A percentile compares a stretch with the other conserved stretches of the same genome.
These are phyloP conservation scores for Logfia minima DNA, from an alignment of 129 eudicot genomes.

Conservation along the genomic window DNA sequence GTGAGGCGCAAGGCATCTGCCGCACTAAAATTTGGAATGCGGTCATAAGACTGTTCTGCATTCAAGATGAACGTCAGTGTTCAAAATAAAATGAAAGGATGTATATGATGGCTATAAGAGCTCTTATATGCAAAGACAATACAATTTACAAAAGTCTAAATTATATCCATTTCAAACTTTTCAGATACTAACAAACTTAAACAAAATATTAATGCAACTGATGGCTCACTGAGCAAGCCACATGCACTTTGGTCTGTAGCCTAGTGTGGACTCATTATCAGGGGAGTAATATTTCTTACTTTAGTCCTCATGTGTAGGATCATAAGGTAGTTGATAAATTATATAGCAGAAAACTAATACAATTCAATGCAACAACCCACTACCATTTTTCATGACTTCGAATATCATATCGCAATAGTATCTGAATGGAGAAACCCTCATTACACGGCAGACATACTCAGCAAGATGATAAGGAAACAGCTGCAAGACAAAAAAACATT, in stretches of 20 bases:
- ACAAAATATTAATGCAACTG: not conserved
- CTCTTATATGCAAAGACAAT: not conserved
- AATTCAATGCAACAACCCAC: conserved; percentile 11
- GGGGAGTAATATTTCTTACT: not conserved
- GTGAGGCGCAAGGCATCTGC: conserved; percentile 97
- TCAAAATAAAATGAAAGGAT: conserved; percentile 9
- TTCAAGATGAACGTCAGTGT: conserved; percentile 30
- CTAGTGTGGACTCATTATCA: not conserved
- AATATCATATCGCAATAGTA: conserved; percentile 94
- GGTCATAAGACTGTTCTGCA: conserved; percentile 99
- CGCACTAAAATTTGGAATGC: conserved; percentile 98
- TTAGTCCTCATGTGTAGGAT: not conserved
- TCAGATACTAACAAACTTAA: not conserved
- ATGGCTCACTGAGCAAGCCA: not conserved
- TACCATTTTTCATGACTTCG: conserved; percentile 99
- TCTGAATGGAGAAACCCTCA: conserved; percentile 96
- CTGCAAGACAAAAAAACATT: conserved; percentile 52
- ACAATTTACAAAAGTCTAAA: not conserved
- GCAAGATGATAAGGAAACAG: conserved; percentile 97
- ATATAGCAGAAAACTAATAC: not conserved
- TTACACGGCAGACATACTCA: conserved; percentile 91
- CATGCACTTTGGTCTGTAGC: not conserved
- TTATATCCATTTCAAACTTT: not conserved
- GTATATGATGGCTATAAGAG: not conserved
- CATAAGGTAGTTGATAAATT: not conserved